Conservation (phyloP, 768 basidiomycete species). For the Suillus subluteus region DNA sequence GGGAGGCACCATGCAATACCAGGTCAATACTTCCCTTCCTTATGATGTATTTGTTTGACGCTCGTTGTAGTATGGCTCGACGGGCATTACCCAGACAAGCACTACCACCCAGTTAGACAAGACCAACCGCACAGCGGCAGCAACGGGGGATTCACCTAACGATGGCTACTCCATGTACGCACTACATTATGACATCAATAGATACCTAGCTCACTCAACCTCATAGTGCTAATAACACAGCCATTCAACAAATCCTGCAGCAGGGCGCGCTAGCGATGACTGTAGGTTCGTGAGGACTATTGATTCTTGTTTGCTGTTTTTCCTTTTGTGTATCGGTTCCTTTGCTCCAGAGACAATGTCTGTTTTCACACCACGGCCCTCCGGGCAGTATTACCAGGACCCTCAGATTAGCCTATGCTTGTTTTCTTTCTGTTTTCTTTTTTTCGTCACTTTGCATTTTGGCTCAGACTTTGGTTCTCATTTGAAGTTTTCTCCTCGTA, state of each 20-base stretch:
- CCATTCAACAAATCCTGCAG: neutral
- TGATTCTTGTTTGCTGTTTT: neutral
- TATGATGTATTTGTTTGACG: neutral
- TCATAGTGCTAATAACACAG: neutral
- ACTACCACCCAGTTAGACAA: conserved; percentile 42
- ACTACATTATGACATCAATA: neutral
- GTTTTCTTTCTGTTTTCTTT: too few species aligned
- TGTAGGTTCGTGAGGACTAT: neutral
- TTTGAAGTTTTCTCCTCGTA: too few species aligned
- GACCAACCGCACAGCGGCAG: conserved; percentile 32
- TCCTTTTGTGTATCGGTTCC: neutral
- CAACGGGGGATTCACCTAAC: conserved; percentile 58
- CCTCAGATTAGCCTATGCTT: too few species aligned
- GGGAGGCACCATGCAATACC: conserved; percentile 31
- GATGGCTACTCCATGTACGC: conserved; percentile 59
- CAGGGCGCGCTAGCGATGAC: neutral
- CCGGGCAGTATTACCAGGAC: too few species aligned
- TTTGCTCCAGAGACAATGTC: neutral
- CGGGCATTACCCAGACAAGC: conserved; percentile 49
- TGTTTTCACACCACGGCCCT: neutral
- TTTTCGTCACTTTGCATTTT: too few species aligned
- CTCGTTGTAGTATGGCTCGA: conserved; percentile 49
- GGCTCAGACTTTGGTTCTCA: too few species aligned
- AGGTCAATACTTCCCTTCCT: conserved; percentile 14
- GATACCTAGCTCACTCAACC: neutral